phyloP scores from a whole-genome alignment of 805 yeast genomes.

The Spathaspora girioi region DNA sequence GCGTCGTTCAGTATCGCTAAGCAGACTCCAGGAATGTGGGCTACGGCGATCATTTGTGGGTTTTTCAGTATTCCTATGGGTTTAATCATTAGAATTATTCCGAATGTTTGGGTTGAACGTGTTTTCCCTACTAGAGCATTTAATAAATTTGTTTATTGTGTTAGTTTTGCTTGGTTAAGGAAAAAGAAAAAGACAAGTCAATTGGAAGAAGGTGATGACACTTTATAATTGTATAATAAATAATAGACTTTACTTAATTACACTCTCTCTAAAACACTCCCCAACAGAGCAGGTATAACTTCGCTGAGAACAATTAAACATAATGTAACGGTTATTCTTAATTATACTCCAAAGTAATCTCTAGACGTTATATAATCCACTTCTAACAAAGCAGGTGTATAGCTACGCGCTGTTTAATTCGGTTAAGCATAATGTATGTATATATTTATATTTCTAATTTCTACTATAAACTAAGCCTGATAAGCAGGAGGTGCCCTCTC shows the following conservation, averaged over 20 bases:
- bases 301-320: no score
- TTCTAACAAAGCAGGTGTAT: no score
- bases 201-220: not conserved
- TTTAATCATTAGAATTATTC: conserved; percentile 67
- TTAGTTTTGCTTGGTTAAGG: conserved; percentile 32
- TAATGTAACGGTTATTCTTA: no score
- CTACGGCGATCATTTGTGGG: conserved; percentile 79
- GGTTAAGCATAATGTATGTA: no score
- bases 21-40: conserved; percentile 89
- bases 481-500: not conserved
- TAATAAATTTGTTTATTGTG: conserved; percentile 32
- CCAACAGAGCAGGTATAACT: no score
- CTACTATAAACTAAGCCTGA: not conserved
- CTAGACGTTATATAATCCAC: no score
- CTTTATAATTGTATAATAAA: not conserved
- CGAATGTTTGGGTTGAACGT: conserved; percentile 69
- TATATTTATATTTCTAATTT: not conserved
- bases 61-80: conserved; percentile 80
- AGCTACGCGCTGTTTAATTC: no score
- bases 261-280: no score
- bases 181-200: conserved; percentile 15
- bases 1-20: conserved; percentile 82
- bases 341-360: no score
- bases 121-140: conserved; percentile 63
- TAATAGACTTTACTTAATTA: not conserved